Evolutionary conservation across 2,329 filamentous ascomycete genomes (phyloP), one percentile per base, ranked within the genome.

Genomic region (Monascus ruber): DNA sequence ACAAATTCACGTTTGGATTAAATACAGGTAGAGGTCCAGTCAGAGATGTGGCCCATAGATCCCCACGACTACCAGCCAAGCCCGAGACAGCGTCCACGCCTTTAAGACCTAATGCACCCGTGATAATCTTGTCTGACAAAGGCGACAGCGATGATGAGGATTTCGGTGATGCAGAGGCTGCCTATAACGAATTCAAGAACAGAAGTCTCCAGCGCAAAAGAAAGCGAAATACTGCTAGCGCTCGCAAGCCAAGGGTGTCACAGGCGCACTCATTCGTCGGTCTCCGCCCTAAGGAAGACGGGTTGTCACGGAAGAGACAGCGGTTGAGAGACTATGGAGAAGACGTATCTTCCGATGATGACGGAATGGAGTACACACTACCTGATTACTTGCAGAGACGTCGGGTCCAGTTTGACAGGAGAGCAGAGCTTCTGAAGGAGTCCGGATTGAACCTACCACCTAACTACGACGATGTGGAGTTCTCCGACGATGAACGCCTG

Each of bases 371-470:
- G 43, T 63, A 74, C 27, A 69, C 66, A 0, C 63, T 91, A 2
- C 87, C 88, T 0, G 76, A 81, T 17, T 89, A 94, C 55, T 58
- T 94, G 26, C 71, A 74, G 46, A 63, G 73, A 24, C 75, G 89
- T n/a, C 74, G 82, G 24, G 66, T 60, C n/a, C 63, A 71, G 24
- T 88, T 94, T 52, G 81, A 91, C 39, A 64, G 71, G 34, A 68
- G 72, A n/a, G 66, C 65, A 35, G 69, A 77, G 29, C 59, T 60
- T 26, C 64, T 87, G 35, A 76, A 78, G 41, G 75, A 82, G 40
- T 76, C 74, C 5, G 85, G 83, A 0, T 65, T 95, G 33, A 79
- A 76, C 45, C 60, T 93, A 2, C 86, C 91, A 0, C 91, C 91
- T 0, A 74, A 76, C 36, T 94, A 83, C 54, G 74, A 79, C 1